These are phyloP conservation scores for Thalassiosira mediterranea DNA, from an alignment of 352 stramenopile genomes.

Conservation along the genomic window DNA sequence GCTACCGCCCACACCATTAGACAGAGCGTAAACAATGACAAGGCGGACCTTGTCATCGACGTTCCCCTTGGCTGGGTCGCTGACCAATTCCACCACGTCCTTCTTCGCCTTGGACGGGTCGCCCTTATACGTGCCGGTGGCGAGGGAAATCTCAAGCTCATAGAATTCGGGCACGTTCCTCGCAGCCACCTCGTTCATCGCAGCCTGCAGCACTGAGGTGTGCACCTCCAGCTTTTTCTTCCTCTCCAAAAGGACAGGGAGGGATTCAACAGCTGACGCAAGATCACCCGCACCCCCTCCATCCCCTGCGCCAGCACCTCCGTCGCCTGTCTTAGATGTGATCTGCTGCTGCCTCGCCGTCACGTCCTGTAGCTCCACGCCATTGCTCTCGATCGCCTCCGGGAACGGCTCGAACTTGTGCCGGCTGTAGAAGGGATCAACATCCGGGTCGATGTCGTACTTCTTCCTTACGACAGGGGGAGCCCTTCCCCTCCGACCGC, in stretches of 20 bases:
- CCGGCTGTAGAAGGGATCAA: constrained; percentile 84
- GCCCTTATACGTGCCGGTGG: constrained; percentile 76
- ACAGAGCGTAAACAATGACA: constrained; percentile 78
- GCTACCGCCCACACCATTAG: constrained; percentile 65
- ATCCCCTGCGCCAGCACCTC: constrained; percentile 21
- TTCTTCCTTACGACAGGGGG: constrained; percentile 68
- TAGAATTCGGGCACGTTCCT: constrained; percentile 86
- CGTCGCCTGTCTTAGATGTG: constrained; percentile 63
- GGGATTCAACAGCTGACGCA: constrained; percentile 85
- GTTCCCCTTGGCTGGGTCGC: constrained; percentile 83
- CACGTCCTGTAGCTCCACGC: constrained; percentile 86
- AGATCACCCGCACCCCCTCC: constrained; percentile 74
- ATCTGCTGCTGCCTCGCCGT: constrained; percentile 73
- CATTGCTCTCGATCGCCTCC: constrained; percentile 89
- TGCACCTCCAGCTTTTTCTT: constrained; percentile 90
- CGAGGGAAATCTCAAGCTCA: constrained; percentile 77
- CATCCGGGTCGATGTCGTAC: constrained; percentile 83
- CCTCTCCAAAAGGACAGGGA: constrained; percentile 86
- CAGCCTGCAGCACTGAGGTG: constrained; percentile 89
- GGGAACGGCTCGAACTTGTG: constrained; percentile 88
- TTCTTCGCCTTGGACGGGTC: constrained; percentile 74
- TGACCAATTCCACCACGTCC: constrained; percentile 77
- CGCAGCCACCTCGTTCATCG: constrained; percentile 88
- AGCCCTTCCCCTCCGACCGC: constrained; percentile 11
- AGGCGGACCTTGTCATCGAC: constrained; percentile 88